These are phyloP conservation scores for Sphagnurus paluster DNA, from an alignment of 1,284 basidiomycete species.

Conservation along the genomic window DNA sequence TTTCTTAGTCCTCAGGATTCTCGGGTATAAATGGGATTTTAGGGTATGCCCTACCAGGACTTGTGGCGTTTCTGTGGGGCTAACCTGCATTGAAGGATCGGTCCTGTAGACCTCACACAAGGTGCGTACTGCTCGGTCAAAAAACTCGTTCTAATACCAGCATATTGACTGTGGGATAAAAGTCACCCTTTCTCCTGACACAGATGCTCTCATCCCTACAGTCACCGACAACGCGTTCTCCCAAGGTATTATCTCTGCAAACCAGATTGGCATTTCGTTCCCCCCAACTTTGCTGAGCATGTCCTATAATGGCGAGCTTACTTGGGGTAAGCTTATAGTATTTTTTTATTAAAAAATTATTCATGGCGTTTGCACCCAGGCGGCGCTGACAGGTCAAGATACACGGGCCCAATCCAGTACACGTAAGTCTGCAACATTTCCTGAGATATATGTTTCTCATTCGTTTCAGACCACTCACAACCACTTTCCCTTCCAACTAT, in stretches of 20 bases:
- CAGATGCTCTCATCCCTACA: conserved; percentile 35
- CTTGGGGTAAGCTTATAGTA: conserved; percentile 37
- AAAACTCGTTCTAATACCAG: neutral
- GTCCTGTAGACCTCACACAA: conserved; percentile 47
- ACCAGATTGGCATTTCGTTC: conserved; percentile 51
- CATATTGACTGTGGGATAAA: neutral
- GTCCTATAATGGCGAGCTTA: conserved; percentile 41
- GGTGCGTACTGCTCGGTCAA: conserved; percentile 19
- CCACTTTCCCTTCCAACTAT: conserved; percentile 42
- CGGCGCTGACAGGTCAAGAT: conserved; percentile 47
- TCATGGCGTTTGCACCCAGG: conserved; percentile 37
- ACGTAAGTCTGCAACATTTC: conserved; percentile 33
- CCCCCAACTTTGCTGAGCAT: conserved; percentile 37
- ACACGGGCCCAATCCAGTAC: conserved; percentile 45
- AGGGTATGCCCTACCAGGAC: conserved; percentile 36
- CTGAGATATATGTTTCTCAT: neutral
- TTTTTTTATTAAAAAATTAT: neutral
- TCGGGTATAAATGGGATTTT: conserved; percentile 52
- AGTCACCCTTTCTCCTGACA: conserved; percentile 35
- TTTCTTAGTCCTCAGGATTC: conserved; percentile 31
- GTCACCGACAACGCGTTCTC: conserved; percentile 51
- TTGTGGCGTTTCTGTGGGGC: neutral
- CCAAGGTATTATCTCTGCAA: conserved; percentile 34
- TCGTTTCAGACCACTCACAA: conserved; percentile 43
- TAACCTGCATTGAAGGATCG: conserved; percentile 34